Evolutionary conservation across 2,329 filamentous ascomycete genomes (phyloP).

Genomic region (Pseudogymnoascus sp.): DNA sequence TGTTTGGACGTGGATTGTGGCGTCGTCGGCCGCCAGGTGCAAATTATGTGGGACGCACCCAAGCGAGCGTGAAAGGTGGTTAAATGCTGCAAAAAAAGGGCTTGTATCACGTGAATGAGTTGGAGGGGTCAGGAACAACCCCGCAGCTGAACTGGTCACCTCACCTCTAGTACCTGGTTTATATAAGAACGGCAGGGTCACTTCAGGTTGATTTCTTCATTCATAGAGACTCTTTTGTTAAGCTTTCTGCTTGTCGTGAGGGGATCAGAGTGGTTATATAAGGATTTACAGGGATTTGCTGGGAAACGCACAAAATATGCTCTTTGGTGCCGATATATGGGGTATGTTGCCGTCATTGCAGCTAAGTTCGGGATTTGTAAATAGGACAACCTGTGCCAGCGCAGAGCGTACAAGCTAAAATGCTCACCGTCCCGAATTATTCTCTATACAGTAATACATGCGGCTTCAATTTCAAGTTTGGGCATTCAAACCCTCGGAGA

Average conservation of each 20-base stretch:
- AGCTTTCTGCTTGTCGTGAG: background rate
- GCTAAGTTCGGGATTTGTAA: background rate
- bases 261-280: background rate
- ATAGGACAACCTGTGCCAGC: background rate
- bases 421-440: background rate
- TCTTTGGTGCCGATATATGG: background rate
- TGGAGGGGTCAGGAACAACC: slow-evolving; percentile 7
- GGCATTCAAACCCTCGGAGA: background rate
- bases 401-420: background rate
- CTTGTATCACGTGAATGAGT: slow-evolving; percentile 1
- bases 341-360: background rate
- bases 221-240: background rate
- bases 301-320: background rate
- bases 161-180: background rate
- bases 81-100: slow-evolving; percentile 8
- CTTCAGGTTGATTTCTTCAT: background rate
- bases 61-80: slow-evolving; percentile 2
- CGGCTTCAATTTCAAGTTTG: slow-evolving; percentile 4
- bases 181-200: background rate
- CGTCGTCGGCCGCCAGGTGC: background rate
- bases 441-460: background rate
- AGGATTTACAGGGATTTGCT: background rate
- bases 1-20: slow-evolving; percentile 6
- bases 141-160: background rate
- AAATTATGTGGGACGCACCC: slow-evolving; percentile 5